phyloP scores from a whole-genome alignment of 2,329 filamentous ascomycete genomes.

The Catunica adiposa region DNA sequence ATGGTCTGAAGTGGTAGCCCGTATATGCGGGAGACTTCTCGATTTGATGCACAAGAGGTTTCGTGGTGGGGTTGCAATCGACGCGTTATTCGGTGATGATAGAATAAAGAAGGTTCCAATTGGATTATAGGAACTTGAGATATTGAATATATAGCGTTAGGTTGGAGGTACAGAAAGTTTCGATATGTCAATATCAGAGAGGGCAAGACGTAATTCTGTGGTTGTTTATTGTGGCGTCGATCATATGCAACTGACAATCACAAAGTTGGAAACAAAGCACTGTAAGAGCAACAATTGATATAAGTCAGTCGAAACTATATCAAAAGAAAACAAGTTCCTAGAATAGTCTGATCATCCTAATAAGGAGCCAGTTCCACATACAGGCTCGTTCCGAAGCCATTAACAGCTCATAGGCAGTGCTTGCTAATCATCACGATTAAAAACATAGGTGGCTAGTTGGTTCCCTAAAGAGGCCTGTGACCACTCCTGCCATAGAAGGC shows the following conservation, averaged over 20 bases:
- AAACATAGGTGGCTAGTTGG: constrained; percentile 4
- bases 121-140: not conserved
- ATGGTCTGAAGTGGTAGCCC: not conserved
- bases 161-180: no score
- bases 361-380: not conserved
- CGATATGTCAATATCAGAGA: no score
- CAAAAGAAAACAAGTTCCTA: not conserved
- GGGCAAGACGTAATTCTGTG: no score
- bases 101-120: not conserved
- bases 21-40: not conserved
- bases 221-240: no score
- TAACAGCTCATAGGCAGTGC: not conserved
- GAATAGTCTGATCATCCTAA: not conserved
- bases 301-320: not conserved
- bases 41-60: not conserved
- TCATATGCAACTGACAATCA: not conserved
- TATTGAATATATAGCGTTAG: not conserved
- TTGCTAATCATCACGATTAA: not conserved
- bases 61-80: not conserved
- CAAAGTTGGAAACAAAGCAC: not conserved
- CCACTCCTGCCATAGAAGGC: not conserved
- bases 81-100: no score
- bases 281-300: not conserved
- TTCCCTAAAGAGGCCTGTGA: not conserved
- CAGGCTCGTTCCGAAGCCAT: not conserved